These are phyloP conservation scores for Beta vulgaris DNA, from an alignment of 148 eudicot genomes.

Conservation along the genomic window DNA sequence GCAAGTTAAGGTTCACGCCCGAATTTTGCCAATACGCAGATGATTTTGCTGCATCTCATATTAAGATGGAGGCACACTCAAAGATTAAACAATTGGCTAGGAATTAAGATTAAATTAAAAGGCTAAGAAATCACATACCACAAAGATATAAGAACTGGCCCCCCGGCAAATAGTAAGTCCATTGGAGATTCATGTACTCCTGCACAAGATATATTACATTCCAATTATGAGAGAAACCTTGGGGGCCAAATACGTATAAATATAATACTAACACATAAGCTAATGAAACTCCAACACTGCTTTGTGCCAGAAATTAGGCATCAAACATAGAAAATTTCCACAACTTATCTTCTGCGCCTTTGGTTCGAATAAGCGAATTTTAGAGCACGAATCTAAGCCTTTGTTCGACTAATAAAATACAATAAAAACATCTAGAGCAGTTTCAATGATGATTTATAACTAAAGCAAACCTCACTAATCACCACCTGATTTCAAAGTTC, in stretches of 20 bases:
- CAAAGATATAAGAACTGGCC: slow-evolving; percentile 23
- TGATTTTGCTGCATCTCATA: slow-evolving; percentile 1
- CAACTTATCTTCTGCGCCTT: neutral
- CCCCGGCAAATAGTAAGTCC: slow-evolving; percentile 27
- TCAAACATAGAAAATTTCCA: neutral
- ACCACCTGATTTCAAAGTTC: too few relatives aligned
- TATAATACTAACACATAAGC: slow-evolving; percentile 10
- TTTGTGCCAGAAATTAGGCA: neutral
- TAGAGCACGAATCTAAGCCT: too few relatives aligned
- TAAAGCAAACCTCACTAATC: too few relatives aligned
- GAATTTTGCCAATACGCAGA: neutral
- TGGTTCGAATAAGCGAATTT: neutral
- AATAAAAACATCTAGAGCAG: too few relatives aligned
- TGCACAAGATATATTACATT: slow-evolving; percentile 35
- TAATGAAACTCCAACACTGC: neutral
- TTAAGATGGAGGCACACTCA: slow-evolving; percentile 5
- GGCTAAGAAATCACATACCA: slow-evolving; percentile 39
- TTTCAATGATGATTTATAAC: too few relatives aligned
- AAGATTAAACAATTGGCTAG: slow-evolving; percentile 3
- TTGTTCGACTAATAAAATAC: too few relatives aligned
- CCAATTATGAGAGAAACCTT: slow-evolving; percentile 28
- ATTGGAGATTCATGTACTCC: slow-evolving; percentile 30
- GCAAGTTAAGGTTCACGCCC: slow-evolving; percentile 1
- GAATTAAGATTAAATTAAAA: slow-evolving; percentile 14
- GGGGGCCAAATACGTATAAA: slow-evolving; percentile 7